These are phyloP conservation scores for Hyphopichia pseudoburtonii DNA, from an alignment of 1,139 yeast genomes.

Conservation along the genomic window DNA sequence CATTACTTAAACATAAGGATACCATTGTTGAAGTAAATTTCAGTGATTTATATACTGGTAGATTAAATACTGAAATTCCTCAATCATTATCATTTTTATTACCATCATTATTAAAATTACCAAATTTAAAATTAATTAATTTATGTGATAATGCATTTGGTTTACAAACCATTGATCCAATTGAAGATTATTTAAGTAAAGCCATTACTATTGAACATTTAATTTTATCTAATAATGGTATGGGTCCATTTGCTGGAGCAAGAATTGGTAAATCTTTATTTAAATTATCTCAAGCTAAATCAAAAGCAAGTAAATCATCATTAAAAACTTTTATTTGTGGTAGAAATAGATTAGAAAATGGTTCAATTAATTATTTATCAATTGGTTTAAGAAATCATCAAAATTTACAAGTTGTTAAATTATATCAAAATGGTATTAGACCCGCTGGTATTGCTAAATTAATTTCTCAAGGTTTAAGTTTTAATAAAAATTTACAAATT, in stretches of 20 bases:
- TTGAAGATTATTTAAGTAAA: slow-evolving; percentile 72
- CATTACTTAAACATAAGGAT: slow-evolving; percentile 50
- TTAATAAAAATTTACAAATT: slow-evolving; percentile 59
- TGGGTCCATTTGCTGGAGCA: slow-evolving; percentile 97
- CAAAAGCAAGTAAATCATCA: slow-evolving; percentile 41
- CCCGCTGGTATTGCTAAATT: slow-evolving; percentile 85
- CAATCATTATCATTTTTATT: slow-evolving; percentile 70
- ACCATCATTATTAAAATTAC: slow-evolving; percentile 69
- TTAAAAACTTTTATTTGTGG: slow-evolving; percentile 91
- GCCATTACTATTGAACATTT: slow-evolving; percentile 83
- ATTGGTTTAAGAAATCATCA: slow-evolving; percentile 75
- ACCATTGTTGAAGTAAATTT: slow-evolving; percentile 69
- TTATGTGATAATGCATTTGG: slow-evolving; percentile 97
- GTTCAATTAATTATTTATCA: slow-evolving; percentile 78
- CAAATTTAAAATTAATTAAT: slow-evolving; percentile 70
- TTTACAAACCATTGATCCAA: slow-evolving; percentile 87
- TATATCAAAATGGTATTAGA: slow-evolving; percentile 95
- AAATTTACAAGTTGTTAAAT: slow-evolving; percentile 68
- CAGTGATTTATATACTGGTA: slow-evolving; percentile 91
- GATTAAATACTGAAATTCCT: slow-evolving; percentile 94
- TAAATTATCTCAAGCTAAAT: slow-evolving; percentile 66
- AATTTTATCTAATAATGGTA: slow-evolving; percentile 88
- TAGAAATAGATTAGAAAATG: slow-evolving; percentile 93
- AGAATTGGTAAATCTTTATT: slow-evolving; percentile 85
- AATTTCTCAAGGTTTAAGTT: slow-evolving; percentile 67